Evolutionary conservation across 495 filamentous ascomycete species (phyloP), one percentile per base, ranked within the genome.

Genomic region (Rhypophila decipiens): DNA sequence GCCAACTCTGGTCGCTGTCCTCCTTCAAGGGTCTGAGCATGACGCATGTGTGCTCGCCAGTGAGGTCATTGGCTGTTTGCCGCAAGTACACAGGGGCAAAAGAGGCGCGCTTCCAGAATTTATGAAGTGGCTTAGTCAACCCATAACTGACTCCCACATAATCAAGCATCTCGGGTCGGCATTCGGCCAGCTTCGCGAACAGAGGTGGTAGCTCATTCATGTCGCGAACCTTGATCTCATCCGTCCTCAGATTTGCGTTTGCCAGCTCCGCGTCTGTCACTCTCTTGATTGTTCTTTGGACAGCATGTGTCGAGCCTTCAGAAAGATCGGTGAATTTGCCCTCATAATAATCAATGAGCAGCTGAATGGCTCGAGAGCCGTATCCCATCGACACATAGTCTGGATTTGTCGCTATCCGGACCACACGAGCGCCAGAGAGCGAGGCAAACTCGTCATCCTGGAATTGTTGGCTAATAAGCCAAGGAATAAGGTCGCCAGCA

Each of bases 381-480:
- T 97, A 97, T 5, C 94, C 94, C 90, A 95, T 96, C 39, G 74
- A 61, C 24, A 74, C 75, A 56, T 95, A 96, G 40, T 97, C 90
- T 0, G 94, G 94, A 62, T 96, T 94, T 1, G 93, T 96, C 5
- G 94, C 94, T 49, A 99, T 97, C 18, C 94, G 84, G 22, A 99
- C 89, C 35, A 99, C 71, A 24, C 94, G 80, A 27, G 91, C 94
- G 31, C 94, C 94, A 5, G 89, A 96, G 13, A 97, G 77, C 47
- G 86, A 84, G 20, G 93, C 93, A 56, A 99, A 99, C 45, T 95
- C 87, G 53, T 95, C 88, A 56, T 99, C 94, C 61, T 97, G 94
- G 71, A 96, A 99, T 65, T 99, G 94, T 63, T 97, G 93, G 62
- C 87, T 91, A 44, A 99, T 87, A 35, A 97, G 78, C 94, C 94